Base-by-base conservation (phyloP, 148 eudicot genomes). In the Chenopodium berlandieri region DNA sequence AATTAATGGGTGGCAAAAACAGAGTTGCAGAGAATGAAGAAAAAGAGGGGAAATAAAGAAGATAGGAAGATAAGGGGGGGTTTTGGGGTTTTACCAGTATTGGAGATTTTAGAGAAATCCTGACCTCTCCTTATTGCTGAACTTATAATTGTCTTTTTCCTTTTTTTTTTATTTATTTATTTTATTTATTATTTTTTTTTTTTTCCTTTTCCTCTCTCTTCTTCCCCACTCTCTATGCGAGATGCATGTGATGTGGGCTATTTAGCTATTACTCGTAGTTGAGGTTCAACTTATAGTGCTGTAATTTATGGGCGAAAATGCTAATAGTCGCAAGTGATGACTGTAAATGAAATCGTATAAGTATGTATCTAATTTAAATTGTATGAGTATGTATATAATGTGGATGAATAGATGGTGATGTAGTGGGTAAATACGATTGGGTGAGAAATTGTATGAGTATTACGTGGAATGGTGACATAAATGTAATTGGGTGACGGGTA, bases 41-140 rank as follows among this genome's bases (percentile, higher is more conserved):
- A 9, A 3, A 31, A 66, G 47, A 54, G 64, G 30, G 58, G 40
- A 34, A 75, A 40, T 22, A 40, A n/a, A 50, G 79, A 50, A 78
- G 75, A 81, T 52, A 65, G 70, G 81, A 68, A 78, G 68, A 78
- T 66, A 87, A 83, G 68, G 76, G 71, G 19, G 86, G 88, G 78
- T 89, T 84, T 84, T 89, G 88, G 86, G 76, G 83, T 73, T 88
- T 87, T 76, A 79, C 79, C 75, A 85, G 78, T 58, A 73, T 63
- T 32, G 77, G 69, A 80, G 93, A 88, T 89, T 89, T 82, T 79
- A 48, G 87, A 79, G 81, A 86, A 90, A 81, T 92, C 81, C 84
- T 90, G 86, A 82, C 97, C 97, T 90, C 90, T 81, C 92, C 87
- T 89, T 86, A 82, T 78, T 67, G 79, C 87, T 81, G 85, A 75